phyloP scores from a whole-genome alignment of 2,329 filamentous ascomycete species.

The Chrysoporthe cubensis region DNA sequence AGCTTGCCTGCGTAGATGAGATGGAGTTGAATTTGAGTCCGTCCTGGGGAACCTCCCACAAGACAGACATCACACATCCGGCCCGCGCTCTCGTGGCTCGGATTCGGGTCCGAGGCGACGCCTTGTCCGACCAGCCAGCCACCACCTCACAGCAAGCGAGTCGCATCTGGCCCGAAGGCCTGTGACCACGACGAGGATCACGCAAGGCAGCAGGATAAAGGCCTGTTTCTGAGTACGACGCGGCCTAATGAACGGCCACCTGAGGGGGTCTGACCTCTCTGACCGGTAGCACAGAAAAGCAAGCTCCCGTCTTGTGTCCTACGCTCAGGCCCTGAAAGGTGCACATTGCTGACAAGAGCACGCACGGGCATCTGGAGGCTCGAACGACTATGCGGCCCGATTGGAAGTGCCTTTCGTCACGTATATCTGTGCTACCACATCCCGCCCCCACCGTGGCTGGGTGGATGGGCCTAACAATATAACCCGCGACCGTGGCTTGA shows the following conservation, averaged over 20 bases:
- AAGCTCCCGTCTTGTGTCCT: constrained; percentile 22
- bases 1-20: not conserved
- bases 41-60: constrained; percentile 28
- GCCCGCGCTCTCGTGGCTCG: constrained; percentile 23
- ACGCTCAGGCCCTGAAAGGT: not conserved
- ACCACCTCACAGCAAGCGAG: constrained; percentile 7
- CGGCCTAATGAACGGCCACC: constrained; percentile 16
- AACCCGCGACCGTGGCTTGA: not conserved
- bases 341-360: constrained; percentile 2
- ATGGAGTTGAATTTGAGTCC: constrained; percentile 28
- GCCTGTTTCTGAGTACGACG: constrained; percentile 15
- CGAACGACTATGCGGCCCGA: not conserved
- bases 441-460: constrained; percentile 8
- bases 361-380: not conserved
- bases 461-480: not conserved
- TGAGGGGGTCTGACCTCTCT: constrained; percentile 17
- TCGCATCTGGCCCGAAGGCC: constrained; percentile 2
- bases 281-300: constrained; percentile 21
- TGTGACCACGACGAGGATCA: not conserved
- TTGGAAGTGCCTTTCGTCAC: not conserved
- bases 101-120: constrained; percentile 22
- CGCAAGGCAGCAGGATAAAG: constrained; percentile 7
- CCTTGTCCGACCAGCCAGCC: constrained; percentile 20
- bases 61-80: constrained; percentile 25
- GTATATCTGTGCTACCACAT: not conserved